phyloP scores from a whole-genome alignment of 441 rosid genomes.

The Macaranga tanarius region DNA sequence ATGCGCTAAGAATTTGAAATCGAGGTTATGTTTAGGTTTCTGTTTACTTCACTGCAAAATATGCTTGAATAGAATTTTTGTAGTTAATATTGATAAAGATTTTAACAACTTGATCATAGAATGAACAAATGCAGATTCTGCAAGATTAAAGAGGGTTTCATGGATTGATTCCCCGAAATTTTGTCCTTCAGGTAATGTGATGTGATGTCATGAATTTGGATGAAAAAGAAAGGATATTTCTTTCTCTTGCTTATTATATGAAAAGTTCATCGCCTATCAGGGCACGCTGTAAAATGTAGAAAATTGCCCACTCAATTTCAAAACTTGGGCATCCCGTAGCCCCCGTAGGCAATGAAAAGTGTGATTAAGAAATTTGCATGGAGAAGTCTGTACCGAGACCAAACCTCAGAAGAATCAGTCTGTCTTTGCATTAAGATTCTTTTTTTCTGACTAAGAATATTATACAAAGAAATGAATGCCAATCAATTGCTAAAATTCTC shows the following conservation, averaged over 20 bases:
- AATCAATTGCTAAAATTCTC: neutral
- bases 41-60: no score
- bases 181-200: neutral
- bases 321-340: neutral
- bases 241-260: neutral
- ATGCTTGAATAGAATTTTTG: no score
- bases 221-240: neutral
- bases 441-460: neutral
- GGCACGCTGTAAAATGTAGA: neutral
- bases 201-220: neutral
- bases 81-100: no score
- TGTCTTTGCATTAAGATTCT: constrained; percentile 9
- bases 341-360: neutral
- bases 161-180: neutral
- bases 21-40: no score
- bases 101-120: no score
- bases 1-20: no score
- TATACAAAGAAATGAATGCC: neutral
- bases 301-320: neutral
- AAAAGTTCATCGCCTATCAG: neutral
- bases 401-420: neutral
- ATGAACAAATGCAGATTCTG: no score
- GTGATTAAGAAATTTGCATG: neutral
- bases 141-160: no score
- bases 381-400: neutral